phyloP scores from a whole-genome alignment of 1,139 yeast genomes.

The Sugiyamaella paludigena region DNA sequence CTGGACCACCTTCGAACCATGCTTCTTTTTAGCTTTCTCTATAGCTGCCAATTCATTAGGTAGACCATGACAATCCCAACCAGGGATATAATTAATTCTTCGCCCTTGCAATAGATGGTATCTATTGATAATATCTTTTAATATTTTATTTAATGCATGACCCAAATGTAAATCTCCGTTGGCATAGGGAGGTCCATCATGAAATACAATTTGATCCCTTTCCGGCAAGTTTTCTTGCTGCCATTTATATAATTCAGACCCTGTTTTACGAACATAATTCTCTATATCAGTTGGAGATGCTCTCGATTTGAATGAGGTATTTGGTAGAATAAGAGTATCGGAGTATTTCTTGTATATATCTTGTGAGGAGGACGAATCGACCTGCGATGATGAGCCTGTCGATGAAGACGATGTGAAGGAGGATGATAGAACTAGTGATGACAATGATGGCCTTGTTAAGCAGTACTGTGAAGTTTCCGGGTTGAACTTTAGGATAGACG shows the following conservation, averaged over 20 bases:
- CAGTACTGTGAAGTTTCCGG: no score
- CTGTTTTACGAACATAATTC: slow-evolving; percentile 35
- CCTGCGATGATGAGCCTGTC: no score
- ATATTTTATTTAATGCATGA: slow-evolving; percentile 84
- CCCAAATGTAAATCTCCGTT: slow-evolving; percentile 93
- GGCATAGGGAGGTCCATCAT: slow-evolving; percentile 99
- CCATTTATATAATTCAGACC: slow-evolving; percentile 46
- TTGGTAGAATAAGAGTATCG: slow-evolving; percentile 51
- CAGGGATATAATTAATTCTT: slow-evolving; percentile 72
- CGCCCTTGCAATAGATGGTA: slow-evolving; percentile 63
- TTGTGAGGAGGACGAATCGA: neutral
- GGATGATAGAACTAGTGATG: no score
- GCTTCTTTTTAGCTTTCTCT: slow-evolving; percentile 38
- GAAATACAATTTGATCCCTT: slow-evolving; percentile 50
- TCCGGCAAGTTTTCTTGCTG: slow-evolving; percentile 33
- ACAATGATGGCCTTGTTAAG: no score
- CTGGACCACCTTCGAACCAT: slow-evolving; percentile 38
- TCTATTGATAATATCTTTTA: slow-evolving; percentile 82
- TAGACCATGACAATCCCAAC: slow-evolving; percentile 99
- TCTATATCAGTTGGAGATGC: slow-evolving; percentile 38
- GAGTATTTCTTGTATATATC: slow-evolving; percentile 36
- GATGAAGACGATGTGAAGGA: no score
- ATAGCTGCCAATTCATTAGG: slow-evolving; percentile 91
- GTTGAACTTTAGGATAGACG: no score
- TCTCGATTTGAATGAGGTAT: slow-evolving; percentile 51